Conservation (phyloP, 2,329 filamentous ascomycete genomes). For the Ilyonectria sp. region DNA sequence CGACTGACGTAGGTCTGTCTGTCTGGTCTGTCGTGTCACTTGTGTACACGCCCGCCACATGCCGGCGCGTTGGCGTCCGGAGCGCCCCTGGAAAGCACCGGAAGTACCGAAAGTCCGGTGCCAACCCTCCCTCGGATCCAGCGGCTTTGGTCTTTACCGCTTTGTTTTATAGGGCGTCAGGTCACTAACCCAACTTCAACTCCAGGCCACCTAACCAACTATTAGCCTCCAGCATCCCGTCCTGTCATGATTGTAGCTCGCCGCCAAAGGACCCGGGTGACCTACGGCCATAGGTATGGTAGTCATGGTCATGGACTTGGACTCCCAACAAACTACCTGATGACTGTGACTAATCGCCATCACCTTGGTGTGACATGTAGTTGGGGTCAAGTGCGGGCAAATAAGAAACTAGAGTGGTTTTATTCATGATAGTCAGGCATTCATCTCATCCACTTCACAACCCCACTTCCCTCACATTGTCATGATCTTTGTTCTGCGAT, state of each 20-base stretch:
- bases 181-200: not conserved
- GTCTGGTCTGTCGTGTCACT: not conserved
- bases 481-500: slow-evolving; percentile 7
- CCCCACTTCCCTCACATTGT: not conserved
- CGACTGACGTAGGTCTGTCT: slow-evolving; percentile 9
- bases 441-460: slow-evolving; percentile 1
- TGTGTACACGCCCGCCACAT: not conserved
- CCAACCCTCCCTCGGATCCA: not conserved
- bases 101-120: not conserved
- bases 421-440: slow-evolving; percentile 29
- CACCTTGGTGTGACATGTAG: not conserved
- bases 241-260: slow-evolving; percentile 4
- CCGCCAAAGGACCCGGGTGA: slow-evolving; percentile 1
- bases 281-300: not conserved
- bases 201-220: not conserved
- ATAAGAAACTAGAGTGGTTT: slow-evolving; percentile 11
- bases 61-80: not conserved
- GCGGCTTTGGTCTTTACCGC: slow-evolving; percentile 22
- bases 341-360: not conserved
- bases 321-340: not conserved
- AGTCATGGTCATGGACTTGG: slow-evolving; percentile 8
- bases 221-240: slow-evolving; percentile 5
- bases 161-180: slow-evolving; percentile 11
- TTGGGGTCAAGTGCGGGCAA: not conserved
- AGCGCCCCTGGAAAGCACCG: not conserved